phyloP scores from a whole-genome alignment of 2,329 filamentous ascomycete species.

The Lasiodiplodia gonubiensis region DNA sequence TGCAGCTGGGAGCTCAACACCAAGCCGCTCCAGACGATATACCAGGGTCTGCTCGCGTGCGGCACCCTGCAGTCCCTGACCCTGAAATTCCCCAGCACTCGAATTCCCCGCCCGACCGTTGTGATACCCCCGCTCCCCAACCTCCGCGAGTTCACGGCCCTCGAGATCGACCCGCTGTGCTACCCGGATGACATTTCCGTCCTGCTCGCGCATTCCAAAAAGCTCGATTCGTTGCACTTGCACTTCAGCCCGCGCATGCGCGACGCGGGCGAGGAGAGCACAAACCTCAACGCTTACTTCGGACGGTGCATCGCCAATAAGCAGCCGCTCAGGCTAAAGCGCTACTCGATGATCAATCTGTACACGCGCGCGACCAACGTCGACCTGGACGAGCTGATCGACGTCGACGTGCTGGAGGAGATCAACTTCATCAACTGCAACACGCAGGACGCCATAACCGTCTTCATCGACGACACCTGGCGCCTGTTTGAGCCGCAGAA shows the following conservation, averaged over 20 bases:
- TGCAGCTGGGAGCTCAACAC: conserved; percentile 65
- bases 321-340: conserved; percentile 55
- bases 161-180: conserved; percentile 67
- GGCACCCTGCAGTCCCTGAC: conserved; percentile 59
- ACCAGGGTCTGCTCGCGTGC: conserved; percentile 60
- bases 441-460: conserved; percentile 46
- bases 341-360: conserved; percentile 62
- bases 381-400: conserved; percentile 53
- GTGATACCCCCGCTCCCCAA: conserved; percentile 63
- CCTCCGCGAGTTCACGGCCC: conserved; percentile 59
- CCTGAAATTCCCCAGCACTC: conserved; percentile 61
- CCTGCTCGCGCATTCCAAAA: conserved; percentile 59
- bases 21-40: conserved; percentile 64
- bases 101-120: conserved; percentile 62
- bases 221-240: conserved; percentile 60
- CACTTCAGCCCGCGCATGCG: conserved; percentile 69
- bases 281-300: conserved; percentile 62
- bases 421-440: conserved; percentile 59
- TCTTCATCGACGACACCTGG: conserved; percentile 65
- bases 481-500: conserved; percentile 37
- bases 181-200: conserved; percentile 67
- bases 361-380: conserved; percentile 60
- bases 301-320: conserved; percentile 58
- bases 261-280: conserved; percentile 61
- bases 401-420: conserved; percentile 51